Percentiles rank a stretch among this genome's conserved stretches.
Evolutionary conservation across 331 rosid species (phyloP).

Genomic region (Quercus tomentella): DNA sequence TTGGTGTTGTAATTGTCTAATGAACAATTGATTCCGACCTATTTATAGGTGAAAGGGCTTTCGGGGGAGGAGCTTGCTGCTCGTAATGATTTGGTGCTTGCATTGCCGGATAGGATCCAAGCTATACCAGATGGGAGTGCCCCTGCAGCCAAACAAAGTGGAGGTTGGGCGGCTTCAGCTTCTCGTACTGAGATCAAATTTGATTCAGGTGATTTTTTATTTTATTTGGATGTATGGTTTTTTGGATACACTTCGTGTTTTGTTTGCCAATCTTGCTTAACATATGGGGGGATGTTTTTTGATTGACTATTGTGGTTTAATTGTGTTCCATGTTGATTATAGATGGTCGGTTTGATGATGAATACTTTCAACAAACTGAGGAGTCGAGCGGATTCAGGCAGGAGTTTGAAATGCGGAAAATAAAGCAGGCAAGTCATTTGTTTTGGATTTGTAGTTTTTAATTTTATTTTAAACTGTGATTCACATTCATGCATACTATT

Average conservation of each 20-base stretch:
- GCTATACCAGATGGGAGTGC: constrained; percentile 94
- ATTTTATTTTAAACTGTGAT: background rate
- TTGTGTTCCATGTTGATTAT: constrained; percentile 17
- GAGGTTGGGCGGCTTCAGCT: constrained; percentile 87
- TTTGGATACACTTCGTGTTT: background rate
- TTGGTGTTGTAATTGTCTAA: background rate
- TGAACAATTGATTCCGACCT: background rate
- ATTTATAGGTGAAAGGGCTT: constrained; percentile 83
- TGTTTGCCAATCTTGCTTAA: background rate
- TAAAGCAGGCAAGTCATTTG: constrained; percentile 65
- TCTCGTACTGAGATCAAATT: constrained; percentile 88
- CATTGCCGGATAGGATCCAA: constrained; percentile 91
- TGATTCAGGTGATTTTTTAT: constrained; percentile 66
- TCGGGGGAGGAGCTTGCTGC: constrained; percentile 81
- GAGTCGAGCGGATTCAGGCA: constrained; percentile 78
- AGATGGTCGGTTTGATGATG: constrained; percentile 88
- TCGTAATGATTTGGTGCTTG: constrained; percentile 93
- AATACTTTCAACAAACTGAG: constrained; percentile 72
- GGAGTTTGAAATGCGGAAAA: constrained; percentile 95
- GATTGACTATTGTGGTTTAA: constrained; percentile 1
- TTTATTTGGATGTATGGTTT: background rate
- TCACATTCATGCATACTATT: constrained; percentile 10
- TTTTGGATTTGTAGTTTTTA: background rate
- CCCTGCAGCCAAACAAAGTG: constrained; percentile 63
- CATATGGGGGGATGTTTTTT: background rate